Conservation (phyloP, 2,329 filamentous ascomycete genomes). For the Onygenales sp. region DNA sequence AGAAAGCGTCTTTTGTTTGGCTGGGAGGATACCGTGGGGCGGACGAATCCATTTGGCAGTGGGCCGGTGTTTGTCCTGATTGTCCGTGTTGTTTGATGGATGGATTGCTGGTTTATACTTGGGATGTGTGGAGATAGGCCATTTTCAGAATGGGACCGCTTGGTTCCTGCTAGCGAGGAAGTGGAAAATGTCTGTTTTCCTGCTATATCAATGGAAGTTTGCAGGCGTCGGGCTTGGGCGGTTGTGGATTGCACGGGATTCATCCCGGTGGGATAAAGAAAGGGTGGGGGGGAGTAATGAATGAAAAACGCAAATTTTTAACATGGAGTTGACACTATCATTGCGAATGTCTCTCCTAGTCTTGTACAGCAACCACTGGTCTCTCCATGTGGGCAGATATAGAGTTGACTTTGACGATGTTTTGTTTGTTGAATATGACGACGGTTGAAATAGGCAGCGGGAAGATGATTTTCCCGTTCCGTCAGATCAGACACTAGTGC, state of each 20-base stretch:
- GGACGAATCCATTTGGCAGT: neutral
- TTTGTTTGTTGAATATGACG: too few species aligned
- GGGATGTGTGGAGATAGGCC: conserved; percentile 6
- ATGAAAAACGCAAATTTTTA: neutral
- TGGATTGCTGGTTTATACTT: neutral
- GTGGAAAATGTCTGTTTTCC: conserved; percentile 32
- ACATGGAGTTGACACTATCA: neutral
- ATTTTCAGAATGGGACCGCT: conserved; percentile 29
- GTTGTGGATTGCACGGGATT: conserved; percentile 19
- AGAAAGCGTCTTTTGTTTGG: conserved; percentile 26
- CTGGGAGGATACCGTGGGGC: neutral
- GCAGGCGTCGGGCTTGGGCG: conserved; percentile 43
- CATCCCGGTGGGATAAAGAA: conserved; percentile 3
- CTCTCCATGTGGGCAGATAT: too few species aligned
- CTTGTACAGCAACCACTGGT: too few species aligned
- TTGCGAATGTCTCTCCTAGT: too few species aligned
- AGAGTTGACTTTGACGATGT: too few species aligned
- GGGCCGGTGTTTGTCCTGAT: neutral
- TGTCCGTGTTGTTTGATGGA: neutral
- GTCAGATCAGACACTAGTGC: too few species aligned
- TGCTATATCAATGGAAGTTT: conserved; percentile 36
- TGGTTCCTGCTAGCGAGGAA: conserved; percentile 39
- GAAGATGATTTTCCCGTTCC: too few species aligned
- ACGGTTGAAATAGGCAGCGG: too few species aligned
- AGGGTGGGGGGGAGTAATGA: too few species aligned